Evolutionary conservation across 176 grass and related monocot species (phyloP).

Genomic region (Lolium rigidum): DNA sequence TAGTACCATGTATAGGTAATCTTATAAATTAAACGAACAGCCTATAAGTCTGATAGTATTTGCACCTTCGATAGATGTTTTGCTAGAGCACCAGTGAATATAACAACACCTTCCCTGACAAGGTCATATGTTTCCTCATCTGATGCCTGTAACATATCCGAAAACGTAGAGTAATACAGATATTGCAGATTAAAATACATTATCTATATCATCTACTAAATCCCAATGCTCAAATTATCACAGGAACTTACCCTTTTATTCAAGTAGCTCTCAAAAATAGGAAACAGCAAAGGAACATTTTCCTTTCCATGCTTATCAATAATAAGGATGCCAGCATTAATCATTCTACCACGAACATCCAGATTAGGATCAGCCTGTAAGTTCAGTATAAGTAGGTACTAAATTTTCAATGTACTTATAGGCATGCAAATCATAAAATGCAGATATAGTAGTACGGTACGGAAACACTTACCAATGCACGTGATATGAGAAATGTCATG

Average conservation of each 20-base stretch:
- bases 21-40: conserved; percentile 26
- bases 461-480: conserved; percentile 67
- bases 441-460: background rate
- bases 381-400: conserved; percentile 28
- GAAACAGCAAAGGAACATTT: conserved; percentile 96
- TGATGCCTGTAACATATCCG: conserved; percentile 59
- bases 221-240: conserved; percentile 21
- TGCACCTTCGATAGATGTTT: conserved; percentile 96
- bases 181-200: conserved; percentile 20
- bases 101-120: conserved; percentile 98
- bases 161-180: conserved; percentile 14
- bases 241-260: conserved; percentile 77
- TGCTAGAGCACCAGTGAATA: conserved; percentile 97
- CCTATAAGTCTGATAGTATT: conserved; percentile 35
- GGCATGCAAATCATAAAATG: conserved; percentile 18
- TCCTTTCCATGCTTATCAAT: conserved; percentile 99
- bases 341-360: conserved; percentile 96
- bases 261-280: conserved; percentile 99
- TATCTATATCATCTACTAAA: conserved; percentile 22
- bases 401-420: conserved; percentile 23
- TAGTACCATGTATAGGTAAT: conserved; percentile 29
- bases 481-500: conserved; percentile 99
- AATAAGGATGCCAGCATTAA: conserved; percentile 94
- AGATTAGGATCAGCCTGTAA: conserved; percentile 93
- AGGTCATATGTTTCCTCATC: conserved; percentile 98